These are phyloP conservation scores for Russula virescens DNA, from an alignment of 768 basidiomycete genomes.

Conservation along the genomic window DNA sequence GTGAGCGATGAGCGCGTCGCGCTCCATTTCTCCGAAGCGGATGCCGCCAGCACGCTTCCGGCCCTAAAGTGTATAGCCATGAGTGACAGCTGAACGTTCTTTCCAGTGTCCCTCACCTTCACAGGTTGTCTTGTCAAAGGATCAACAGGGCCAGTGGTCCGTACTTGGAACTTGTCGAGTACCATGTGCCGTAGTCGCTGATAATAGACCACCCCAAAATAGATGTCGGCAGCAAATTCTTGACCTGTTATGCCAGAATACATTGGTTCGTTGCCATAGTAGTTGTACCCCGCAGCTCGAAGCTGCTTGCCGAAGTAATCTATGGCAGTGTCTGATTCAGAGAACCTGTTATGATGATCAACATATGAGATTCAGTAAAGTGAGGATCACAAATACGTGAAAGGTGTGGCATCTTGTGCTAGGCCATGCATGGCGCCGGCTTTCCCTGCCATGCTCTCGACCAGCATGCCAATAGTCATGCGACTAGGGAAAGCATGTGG, in stretches of 20 bases:
- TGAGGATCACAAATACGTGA: conserved; percentile 60
- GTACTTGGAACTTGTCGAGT: conserved; percentile 98
- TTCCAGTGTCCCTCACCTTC: conserved; percentile 42
- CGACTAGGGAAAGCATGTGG: conserved; percentile 99
- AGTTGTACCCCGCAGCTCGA: conserved; percentile 91
- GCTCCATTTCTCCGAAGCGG: conserved; percentile 99
- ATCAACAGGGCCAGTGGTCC: conserved; percentile 97
- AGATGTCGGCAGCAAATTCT: conserved; percentile 98
- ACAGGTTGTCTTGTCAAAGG: conserved; percentile 94
- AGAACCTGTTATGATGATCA: conserved; percentile 52
- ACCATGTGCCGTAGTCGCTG: conserved; percentile 99
- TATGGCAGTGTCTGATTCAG: conserved; percentile 94
- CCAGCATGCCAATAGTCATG: conserved; percentile 99
- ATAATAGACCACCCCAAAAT: conserved; percentile 97
- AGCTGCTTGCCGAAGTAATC: conserved; percentile 98
- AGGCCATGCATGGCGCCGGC: conserved; percentile 97
- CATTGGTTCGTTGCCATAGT: conserved; percentile 99
- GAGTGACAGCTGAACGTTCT: conserved; percentile 5
- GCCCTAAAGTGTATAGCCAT: conserved; percentile 42
- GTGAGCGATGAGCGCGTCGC: conserved; percentile 97
- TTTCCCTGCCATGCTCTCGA: conserved; percentile 99
- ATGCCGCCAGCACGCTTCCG: conserved; percentile 98
- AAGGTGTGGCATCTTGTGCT: conserved; percentile 97
- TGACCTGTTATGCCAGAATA: conserved; percentile 99
- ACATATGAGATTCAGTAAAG: neutral